A percentile compares a stretch with the other conserved stretches of the same genome.
Conservation (phyloP, 2,329 filamentous ascomycete genomes). For the Fusarium tricinctum region DNA sequence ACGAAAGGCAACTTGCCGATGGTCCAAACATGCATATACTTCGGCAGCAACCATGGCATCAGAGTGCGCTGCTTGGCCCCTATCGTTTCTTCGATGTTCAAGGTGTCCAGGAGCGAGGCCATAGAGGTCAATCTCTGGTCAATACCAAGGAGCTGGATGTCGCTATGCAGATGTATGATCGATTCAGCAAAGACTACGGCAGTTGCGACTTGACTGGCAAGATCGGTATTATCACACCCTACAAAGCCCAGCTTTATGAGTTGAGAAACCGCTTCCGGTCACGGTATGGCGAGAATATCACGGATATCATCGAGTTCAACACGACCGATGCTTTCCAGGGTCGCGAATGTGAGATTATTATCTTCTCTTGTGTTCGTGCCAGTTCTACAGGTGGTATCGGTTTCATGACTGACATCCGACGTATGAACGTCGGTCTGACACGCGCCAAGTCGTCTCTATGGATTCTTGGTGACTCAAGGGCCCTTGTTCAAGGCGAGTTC, state of each 20-base stretch:
- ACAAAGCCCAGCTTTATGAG: constrained; percentile 91
- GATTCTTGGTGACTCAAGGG: constrained; percentile 93
- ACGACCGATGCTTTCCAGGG: constrained; percentile 99
- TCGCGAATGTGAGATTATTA: constrained; percentile 96
- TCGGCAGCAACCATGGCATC: constrained; percentile 87
- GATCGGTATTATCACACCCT: constrained; percentile 97
- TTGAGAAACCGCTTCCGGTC: constrained; percentile 81
- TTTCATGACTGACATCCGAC: constrained; percentile 97
- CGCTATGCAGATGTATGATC: constrained; percentile 85
- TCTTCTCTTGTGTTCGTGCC: constrained; percentile 97
- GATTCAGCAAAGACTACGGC: constrained; percentile 80
- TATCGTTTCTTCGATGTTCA: constrained; percentile 98
- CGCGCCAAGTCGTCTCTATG: constrained; percentile 96
- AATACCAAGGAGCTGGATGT: constrained; percentile 90
- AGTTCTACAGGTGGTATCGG: constrained; percentile 94
- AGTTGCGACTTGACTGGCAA: constrained; percentile 81
- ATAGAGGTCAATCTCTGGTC: constrained; percentile 88
- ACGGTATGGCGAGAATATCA: constrained; percentile 80
- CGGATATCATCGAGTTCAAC: constrained; percentile 92
- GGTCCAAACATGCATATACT: constrained; percentile 85
- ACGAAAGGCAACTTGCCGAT: constrained; percentile 88
- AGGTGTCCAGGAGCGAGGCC: constrained; percentile 85
- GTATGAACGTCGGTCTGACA: constrained; percentile 99
- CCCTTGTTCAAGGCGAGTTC: constrained; percentile 87
- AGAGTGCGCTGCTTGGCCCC: constrained; percentile 83